A percentile compares a stretch with the other conserved stretches of the same genome.
These are phyloP conservation scores for Boletus tomentosulus DNA, from an alignment of 768 basidiomycete genomes.

Conservation along the genomic window DNA sequence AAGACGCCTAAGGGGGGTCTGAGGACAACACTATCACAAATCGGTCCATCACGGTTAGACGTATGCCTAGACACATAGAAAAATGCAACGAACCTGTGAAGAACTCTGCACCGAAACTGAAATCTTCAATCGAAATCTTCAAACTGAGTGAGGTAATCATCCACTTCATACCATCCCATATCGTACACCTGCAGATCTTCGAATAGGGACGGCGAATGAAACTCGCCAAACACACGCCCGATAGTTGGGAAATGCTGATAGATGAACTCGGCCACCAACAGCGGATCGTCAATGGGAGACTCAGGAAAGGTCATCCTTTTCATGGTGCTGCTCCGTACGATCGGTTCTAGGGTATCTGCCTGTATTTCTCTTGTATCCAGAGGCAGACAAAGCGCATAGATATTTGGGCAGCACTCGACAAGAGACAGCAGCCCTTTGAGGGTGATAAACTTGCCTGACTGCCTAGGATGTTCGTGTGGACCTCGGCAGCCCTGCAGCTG, in stretches of 20 bases:
- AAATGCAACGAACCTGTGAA: neutral
- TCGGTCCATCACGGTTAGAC: too few species aligned
- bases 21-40: neutral
- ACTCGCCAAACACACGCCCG: neutral
- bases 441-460: neutral
- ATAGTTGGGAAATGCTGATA: neutral
- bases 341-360: neutral
- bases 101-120: neutral
- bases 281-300: neutral
- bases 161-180: neutral
- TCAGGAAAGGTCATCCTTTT: neutral
- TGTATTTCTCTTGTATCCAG: neutral
- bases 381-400: neutral
- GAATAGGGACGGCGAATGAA: neutral
- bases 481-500: neutral
- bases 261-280: neutral
- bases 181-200: neutral
- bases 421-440: neutral
- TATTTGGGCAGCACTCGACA: neutral
- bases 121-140: too few species aligned
- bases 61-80: neutral
- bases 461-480: neutral
- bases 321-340: neutral
- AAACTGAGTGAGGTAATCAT: too few species aligned
- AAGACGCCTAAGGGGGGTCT: neutral